Evolutionary conservation across 495 filamentous ascomycete genomes (phyloP), one percentile per base, ranked within the genome.

Genomic region (Chaetomium fimeti): DNA sequence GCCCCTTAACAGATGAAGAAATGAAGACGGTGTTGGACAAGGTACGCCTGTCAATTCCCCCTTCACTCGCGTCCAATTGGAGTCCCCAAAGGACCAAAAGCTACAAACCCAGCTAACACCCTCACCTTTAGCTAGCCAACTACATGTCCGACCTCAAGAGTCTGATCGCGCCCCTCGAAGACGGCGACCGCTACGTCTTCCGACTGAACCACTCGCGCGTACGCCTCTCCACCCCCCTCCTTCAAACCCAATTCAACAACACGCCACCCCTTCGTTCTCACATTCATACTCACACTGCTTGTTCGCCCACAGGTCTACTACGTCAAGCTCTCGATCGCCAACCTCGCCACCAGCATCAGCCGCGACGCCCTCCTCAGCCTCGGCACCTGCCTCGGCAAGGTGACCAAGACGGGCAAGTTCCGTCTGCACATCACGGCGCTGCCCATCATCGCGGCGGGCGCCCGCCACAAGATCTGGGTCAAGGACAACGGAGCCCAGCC

Each of bases 401-500:
- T 96, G 78, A 96, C 91, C 53, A 97, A 97, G 83, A 89, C 90
- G 5, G 88, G 91, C 28, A 97, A 97, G 74, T 96, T 95, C 75
- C 79, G 90, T 29, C 77, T 94, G 49, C 89, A 92, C 74, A 87
- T 94, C 72, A 93, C 91, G 1, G 89, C 90, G 5, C 83, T 98
- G 59, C 88, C 91, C 66, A 84, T 96, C 59, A 87, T 99, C 64
- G 89, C 93, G 22, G 85, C 89, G 45, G 89, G 96, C 76, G 92
- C 94, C 25, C 82, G 96, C 38, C 91, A 94, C 75, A 97, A 97
- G 83, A 84, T 97, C 60, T 97, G 91, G 91, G 87, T 99, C 62
- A 95, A 95, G 77, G 77, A 86, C 25, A 99, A 99, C 78, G 94
- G 95, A 53, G 91, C 92, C 75, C 94, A 96, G 89, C 91, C 92